A percentile compares a stretch with the other conserved stretches of the same genome.
Conservation (phyloP, 2,329 filamentous ascomycete genomes). For the Mycosphaerella sp. region DNA sequence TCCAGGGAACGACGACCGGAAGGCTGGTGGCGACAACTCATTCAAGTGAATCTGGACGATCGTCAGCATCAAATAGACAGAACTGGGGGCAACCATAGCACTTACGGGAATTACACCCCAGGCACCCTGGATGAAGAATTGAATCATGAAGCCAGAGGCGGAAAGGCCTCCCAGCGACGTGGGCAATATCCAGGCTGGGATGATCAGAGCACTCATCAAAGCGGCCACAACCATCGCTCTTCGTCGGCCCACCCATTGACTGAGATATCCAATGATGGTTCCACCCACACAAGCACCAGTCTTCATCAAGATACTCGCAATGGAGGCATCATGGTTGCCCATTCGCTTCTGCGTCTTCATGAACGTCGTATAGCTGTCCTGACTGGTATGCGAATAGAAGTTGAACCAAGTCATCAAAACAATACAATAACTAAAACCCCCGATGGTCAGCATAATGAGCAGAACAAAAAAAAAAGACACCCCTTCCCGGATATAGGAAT, state of each 20-base stretch:
- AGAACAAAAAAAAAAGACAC: too few species aligned
- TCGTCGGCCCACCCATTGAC: constrained; percentile 68
- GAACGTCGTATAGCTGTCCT: constrained; percentile 77
- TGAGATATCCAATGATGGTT: constrained; percentile 65
- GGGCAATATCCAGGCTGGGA: constrained; percentile 66
- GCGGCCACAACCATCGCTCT: constrained; percentile 59
- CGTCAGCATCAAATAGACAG: not conserved
- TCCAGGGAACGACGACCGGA: constrained; percentile 64
- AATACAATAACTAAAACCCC: constrained; percentile 54
- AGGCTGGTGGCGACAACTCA: constrained; percentile 64
- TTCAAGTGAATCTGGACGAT: constrained; percentile 56
- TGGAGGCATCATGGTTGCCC: constrained; percentile 55
- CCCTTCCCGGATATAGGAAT: too few species aligned
- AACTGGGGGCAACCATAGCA: not conserved
- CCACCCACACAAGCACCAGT: constrained; percentile 69
- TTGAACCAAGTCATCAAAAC: constrained; percentile 72
- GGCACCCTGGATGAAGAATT: constrained; percentile 60
- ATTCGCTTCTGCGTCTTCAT: constrained; percentile 69
- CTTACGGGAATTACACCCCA: constrained; percentile 57
- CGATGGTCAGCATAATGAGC: not conserved
- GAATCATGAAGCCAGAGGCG: constrained; percentile 61
- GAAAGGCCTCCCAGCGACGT: constrained; percentile 54
- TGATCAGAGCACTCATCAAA: constrained; percentile 55
- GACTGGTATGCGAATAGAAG: constrained; percentile 70
- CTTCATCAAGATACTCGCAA: constrained; percentile 79